These are phyloP conservation scores for Plasmodium blacklocki DNA, from an alignment of 169 alveolate genomes.

Conservation along the genomic window DNA sequence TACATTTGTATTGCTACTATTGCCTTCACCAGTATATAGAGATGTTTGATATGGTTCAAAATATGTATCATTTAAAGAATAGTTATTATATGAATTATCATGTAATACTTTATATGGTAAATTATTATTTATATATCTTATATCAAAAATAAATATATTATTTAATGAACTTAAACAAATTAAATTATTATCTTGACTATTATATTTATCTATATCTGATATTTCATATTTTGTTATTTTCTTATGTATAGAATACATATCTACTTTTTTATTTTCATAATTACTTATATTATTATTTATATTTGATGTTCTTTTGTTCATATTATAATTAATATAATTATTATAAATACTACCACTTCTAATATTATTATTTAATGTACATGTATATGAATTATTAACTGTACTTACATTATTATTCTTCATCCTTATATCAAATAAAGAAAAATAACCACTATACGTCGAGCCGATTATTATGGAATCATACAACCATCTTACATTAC, in stretches of 20 bases:
- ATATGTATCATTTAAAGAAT: conserved; percentile 18
- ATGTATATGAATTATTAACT: background rate
- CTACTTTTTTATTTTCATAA: conserved; percentile 4
- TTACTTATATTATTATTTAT: background rate
- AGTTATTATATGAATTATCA: conserved; percentile 52
- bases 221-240: conserved; percentile 68
- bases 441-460: conserved; percentile 64
- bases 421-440: conserved; percentile 64
- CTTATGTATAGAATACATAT: conserved; percentile 39
- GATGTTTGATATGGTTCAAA: conserved; percentile 59
- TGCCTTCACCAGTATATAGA: conserved; percentile 25
- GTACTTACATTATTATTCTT: conserved; percentile 6
- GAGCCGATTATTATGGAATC: conserved; percentile 55
- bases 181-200: conserved; percentile 43
- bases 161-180: conserved; percentile 58
- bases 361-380: background rate
- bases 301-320: background rate
- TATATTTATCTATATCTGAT: conserved; percentile 61
- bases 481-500: conserved; percentile 63
- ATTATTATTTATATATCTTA: conserved; percentile 42
- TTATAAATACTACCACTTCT: background rate
- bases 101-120: conserved; percentile 66
- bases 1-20: conserved; percentile 19
- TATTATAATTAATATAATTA: too few species aligned
- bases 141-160: conserved; percentile 43